A percentile compares a stretch with the other conserved stretches of the same genome.
Conservation (phyloP, 2,329 filamentous ascomycete genomes). For the Colletotrichum truncatum region DNA sequence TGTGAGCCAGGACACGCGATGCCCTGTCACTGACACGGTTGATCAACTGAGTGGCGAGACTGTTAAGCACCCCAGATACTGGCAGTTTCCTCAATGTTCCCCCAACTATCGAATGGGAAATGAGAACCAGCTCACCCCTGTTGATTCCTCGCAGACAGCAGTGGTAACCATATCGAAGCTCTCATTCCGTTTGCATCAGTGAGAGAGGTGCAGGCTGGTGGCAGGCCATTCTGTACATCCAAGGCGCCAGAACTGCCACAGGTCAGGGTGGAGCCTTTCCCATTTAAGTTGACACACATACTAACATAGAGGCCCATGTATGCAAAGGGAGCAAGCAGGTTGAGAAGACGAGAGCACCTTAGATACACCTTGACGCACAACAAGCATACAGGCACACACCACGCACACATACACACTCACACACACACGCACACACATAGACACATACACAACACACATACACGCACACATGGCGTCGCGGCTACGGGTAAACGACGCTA, state of each 20-base stretch:
- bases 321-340: neutral
- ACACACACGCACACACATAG: constrained; percentile 32
- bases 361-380: constrained; percentile 29
- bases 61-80: neutral
- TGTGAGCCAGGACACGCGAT: neutral
- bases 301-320: neutral
- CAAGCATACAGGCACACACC: constrained; percentile 31
- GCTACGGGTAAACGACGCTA: constrained; percentile 20
- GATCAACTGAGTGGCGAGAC: neutral
- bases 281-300: constrained; percentile 10
- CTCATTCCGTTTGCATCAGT: constrained; percentile 15
- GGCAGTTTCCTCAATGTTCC: neutral
- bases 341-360: neutral
- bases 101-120: neutral
- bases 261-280: neutral
- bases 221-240: constrained; percentile 12
- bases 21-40: neutral
- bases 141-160: neutral
- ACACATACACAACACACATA: constrained; percentile 32
- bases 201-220: neutral
- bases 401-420: constrained; percentile 29
- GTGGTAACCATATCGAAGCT: constrained; percentile 18
- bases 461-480: constrained; percentile 31
- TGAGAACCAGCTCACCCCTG: neutral
- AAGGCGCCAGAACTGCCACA: neutral